Conservation (phyloP, 371 early-diverging fungal genomes). For the Chytridium lagenaria region DNA sequence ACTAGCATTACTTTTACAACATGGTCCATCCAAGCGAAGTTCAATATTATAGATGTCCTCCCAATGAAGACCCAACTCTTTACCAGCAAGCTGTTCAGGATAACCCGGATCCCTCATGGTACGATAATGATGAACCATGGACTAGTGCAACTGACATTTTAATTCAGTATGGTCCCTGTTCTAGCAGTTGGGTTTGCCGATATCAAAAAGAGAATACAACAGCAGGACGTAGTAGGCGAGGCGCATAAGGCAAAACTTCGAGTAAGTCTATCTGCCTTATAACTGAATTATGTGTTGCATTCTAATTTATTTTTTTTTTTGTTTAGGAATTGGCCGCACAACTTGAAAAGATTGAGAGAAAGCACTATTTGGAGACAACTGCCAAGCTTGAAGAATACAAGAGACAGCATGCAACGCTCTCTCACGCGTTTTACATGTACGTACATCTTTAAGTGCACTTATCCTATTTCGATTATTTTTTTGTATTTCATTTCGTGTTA, state of each 20-base stretch:
- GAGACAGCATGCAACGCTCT: conserved; percentile 73
- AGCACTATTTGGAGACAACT: conserved; percentile 66
- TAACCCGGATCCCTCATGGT: conserved; percentile 84
- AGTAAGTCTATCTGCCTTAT: conserved; percentile 41
- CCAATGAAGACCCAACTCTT: conserved; percentile 72
- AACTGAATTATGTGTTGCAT: neutral
- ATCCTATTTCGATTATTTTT: too few relatives aligned
- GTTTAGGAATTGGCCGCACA: conserved; percentile 63
- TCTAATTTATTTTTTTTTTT: neutral
- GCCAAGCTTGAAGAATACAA: conserved; percentile 72
- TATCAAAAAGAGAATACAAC: conserved; percentile 78
- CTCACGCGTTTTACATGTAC: conserved; percentile 77
- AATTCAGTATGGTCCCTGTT: conserved; percentile 79
- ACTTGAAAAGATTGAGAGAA: conserved; percentile 69
- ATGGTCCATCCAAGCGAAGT: conserved; percentile 81
- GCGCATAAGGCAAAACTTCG: conserved; percentile 68
- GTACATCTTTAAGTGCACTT: neutral
- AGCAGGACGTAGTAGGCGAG: conserved; percentile 69
- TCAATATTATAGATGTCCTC: conserved; percentile 74
- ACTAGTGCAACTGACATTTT: neutral
- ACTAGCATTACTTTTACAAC: conserved; percentile 90
- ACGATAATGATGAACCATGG: conserved; percentile 16
- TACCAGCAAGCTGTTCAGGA: conserved; percentile 82
- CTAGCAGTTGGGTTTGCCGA: conserved; percentile 90
- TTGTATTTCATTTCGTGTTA: too few relatives aligned